Conservation (phyloP, 257 asterid genomes). For the Rubia yunnanensis region DNA sequence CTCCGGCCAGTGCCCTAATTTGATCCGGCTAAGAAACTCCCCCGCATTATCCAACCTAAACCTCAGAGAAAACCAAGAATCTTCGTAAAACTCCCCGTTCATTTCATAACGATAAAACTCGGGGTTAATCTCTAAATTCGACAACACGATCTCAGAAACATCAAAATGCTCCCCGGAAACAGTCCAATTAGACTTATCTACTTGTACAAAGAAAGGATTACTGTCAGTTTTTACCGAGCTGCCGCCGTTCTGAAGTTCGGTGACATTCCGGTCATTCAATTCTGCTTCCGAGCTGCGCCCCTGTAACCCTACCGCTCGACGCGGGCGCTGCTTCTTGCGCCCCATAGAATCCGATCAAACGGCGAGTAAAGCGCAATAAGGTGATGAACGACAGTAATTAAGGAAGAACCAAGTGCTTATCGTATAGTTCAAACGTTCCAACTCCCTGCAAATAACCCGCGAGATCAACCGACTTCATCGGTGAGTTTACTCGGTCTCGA, state of each 20-base stretch:
- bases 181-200: constrained; percentile 53
- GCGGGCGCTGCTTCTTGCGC: constrained; percentile 84
- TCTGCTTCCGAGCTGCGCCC: constrained; percentile 25
- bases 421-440: not conserved
- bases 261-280: constrained; percentile 15
- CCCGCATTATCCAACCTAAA: constrained; percentile 50
- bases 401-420: not conserved
- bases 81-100: constrained; percentile 39
- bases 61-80: constrained; percentile 49
- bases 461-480: not conserved
- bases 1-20: constrained; percentile 94
- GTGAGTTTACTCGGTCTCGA: not conserved
- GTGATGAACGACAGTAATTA: not conserved
- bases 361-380: not conserved
- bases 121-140: constrained; percentile 46
- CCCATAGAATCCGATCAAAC: constrained; percentile 37
- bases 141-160: constrained; percentile 59
- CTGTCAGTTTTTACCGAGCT: constrained; percentile 17
- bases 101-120: constrained; percentile 39
- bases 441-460: not conserved
- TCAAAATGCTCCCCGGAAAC: constrained; percentile 46
- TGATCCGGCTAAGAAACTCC: constrained; percentile 58
- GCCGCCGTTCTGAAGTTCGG: constrained; percentile 5
- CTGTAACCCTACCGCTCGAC: constrained; percentile 45
- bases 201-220: constrained; percentile 48